Conservation (phyloP, 495 filamentous ascomycete genomes). For the Aspergillus leporis region DNA sequence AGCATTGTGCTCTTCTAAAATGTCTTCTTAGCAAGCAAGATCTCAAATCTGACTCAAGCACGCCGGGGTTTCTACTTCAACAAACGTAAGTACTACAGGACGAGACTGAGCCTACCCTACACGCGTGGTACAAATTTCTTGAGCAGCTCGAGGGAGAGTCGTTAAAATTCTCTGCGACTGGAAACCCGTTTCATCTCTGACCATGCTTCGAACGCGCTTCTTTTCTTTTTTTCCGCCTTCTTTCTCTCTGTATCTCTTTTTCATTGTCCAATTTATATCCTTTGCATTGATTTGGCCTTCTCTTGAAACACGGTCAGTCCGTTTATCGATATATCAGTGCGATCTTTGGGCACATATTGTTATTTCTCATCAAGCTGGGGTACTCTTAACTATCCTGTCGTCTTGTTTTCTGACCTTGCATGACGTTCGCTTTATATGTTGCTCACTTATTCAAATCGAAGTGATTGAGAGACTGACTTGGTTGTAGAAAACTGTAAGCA, state of each 20-base stretch:
- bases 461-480: too few relatives aligned
- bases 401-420: not conserved
- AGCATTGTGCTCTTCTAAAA: not conserved
- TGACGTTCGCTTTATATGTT: not conserved
- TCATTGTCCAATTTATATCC: not conserved
- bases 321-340: not conserved
- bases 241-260: not conserved
- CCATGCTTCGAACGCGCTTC: not conserved
- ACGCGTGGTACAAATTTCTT: not conserved
- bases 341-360: not conserved
- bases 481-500: too few relatives aligned
- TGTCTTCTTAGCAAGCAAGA: not conserved
- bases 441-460: not conserved
- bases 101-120: not conserved
- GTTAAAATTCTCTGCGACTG: not conserved
- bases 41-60: not conserved
- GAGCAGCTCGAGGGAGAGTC: not conserved
- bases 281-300: not conserved
- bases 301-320: not conserved
- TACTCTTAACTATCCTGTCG: not conserved
- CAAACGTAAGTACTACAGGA: not conserved
- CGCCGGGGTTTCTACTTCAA: not conserved
- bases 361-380: not conserved
- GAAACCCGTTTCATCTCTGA: too few relatives aligned
- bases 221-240: not conserved